Evolutionary conservation across 495 filamentous ascomycete species (phyloP).

Genomic region (Penicillium malachiteum): DNA sequence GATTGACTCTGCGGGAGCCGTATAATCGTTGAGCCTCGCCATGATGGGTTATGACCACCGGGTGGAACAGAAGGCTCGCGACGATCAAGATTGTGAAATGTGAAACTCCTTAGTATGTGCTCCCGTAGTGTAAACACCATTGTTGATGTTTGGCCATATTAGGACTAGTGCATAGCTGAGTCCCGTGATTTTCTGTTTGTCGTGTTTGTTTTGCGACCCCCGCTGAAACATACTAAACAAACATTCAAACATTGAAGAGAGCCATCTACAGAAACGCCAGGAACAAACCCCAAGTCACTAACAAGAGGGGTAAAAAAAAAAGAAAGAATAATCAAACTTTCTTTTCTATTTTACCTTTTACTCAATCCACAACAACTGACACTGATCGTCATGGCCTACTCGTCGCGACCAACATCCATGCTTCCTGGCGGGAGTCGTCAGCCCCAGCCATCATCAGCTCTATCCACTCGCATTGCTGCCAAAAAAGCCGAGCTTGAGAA

Average conservation of each 20-base stretch:
- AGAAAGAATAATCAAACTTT: too few species aligned
- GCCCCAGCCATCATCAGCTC: conserved; percentile 71
- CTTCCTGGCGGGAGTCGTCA: conserved; percentile 37
- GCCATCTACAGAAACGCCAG: not conserved
- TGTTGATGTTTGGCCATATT: conserved; percentile 45
- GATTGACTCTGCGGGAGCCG: conserved; percentile 66
- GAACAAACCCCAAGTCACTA: too few species aligned
- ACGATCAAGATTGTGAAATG: not conserved
- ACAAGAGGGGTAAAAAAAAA: too few species aligned
- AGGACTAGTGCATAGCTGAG: conserved; percentile 27
- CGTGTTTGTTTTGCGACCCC: conserved; percentile 2
- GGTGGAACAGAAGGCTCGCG: not conserved
- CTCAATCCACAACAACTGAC: too few species aligned
- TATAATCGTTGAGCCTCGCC: conserved; percentile 88
- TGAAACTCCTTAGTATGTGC: not conserved
- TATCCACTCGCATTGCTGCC: conserved; percentile 85
- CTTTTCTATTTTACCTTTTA: too few species aligned
- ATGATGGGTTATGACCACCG: conserved; percentile 45
- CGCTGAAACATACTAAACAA: not conserved
- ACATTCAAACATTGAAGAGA: not conserved
- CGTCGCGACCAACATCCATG: conserved; percentile 49
- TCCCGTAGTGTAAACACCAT: conserved; percentile 11
- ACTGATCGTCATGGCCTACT: conserved; percentile 55
- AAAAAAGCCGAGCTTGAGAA: conserved; percentile 93
- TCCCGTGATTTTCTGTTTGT: conserved; percentile 1